phyloP scores from a whole-genome alignment of 768 basidiomycete genomes.

The Tylopilus balloui region DNA sequence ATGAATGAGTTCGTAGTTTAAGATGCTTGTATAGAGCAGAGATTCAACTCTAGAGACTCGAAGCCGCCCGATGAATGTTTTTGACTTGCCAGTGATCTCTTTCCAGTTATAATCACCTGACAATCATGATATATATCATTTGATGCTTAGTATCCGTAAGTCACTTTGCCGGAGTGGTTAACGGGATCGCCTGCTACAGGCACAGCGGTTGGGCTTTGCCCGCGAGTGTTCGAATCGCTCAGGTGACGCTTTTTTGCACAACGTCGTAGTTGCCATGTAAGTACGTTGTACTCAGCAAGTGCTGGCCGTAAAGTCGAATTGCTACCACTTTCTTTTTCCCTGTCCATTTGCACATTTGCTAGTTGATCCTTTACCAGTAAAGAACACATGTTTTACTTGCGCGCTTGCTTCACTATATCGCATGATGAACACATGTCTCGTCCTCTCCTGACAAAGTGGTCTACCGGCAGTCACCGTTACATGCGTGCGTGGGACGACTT shows the following conservation, averaged over 20 bases:
- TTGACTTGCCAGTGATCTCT: background rate
- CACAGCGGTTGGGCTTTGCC: slow-evolving; percentile 56
- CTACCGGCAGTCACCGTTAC: too few relatives aligned
- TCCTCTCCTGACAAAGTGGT: too few relatives aligned
- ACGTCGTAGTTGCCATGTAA: too few relatives aligned
- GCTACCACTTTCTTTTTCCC: too few relatives aligned
- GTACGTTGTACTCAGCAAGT: too few relatives aligned
- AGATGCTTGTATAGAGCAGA: background rate
- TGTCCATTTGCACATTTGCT: too few relatives aligned
- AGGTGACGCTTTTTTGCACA: slow-evolving; percentile 47
- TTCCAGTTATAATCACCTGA: background rate
- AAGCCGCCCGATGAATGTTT: background rate
- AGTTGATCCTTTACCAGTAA: too few relatives aligned
- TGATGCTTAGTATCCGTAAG: slow-evolving; percentile 18
- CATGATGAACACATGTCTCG: too few relatives aligned
- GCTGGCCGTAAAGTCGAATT: too few relatives aligned
- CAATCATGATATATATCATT: background rate
- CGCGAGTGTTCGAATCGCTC: slow-evolving; percentile 61
- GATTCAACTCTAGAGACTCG: slow-evolving; percentile 4
- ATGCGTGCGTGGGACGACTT: too few relatives aligned
- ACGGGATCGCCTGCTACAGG: slow-evolving; percentile 74
- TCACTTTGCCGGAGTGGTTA: slow-evolving; percentile 97
- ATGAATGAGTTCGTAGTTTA: slow-evolving; percentile 52
- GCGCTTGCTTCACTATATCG: too few relatives aligned
- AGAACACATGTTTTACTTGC: too few relatives aligned